phyloP scores from a whole-genome alignment of 345 rosid genomes.

The Orychophragmus violaceus region DNA sequence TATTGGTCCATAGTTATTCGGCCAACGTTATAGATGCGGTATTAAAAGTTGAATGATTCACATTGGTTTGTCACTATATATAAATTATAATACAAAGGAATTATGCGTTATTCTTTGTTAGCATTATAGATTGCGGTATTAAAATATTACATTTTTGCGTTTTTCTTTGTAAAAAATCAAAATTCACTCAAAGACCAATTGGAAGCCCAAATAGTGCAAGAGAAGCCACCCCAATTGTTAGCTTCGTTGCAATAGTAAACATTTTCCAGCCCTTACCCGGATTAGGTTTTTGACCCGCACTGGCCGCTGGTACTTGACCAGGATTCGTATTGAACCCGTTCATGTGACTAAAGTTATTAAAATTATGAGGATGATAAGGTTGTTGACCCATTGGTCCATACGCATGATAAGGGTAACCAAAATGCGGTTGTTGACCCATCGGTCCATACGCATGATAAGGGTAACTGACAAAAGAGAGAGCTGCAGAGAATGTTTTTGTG shows the following conservation, averaged over 20 bases:
- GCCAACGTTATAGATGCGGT: too few relatives aligned
- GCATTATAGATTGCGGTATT: too few relatives aligned
- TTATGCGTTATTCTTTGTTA: too few relatives aligned
- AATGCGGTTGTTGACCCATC: neutral
- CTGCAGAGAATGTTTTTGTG: too few relatives aligned
- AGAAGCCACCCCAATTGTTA: constrained; percentile 20
- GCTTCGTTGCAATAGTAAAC: constrained; percentile 22
- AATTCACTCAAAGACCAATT: neutral
- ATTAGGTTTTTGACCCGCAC: neutral
- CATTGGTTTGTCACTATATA: neutral
- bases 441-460: neutral
- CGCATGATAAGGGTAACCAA: neutral
- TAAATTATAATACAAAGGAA: neutral
- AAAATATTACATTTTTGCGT: neutral
- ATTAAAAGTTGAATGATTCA: neutral
- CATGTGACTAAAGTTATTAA: neutral
- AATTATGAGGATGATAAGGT: constrained; percentile 11
- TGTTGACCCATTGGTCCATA: constrained; percentile 3
- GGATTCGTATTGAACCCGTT: neutral
- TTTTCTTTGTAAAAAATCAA: neutral
- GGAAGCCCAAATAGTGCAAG: constrained; percentile 13
- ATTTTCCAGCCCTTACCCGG: constrained; percentile 25
- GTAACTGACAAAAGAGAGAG: too few relatives aligned
- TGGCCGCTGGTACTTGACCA: neutral
- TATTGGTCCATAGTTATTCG: too few relatives aligned